Base-by-base conservation (phyloP, 768 basidiomycete species). In the Rhodotorula toruloides region DNA sequence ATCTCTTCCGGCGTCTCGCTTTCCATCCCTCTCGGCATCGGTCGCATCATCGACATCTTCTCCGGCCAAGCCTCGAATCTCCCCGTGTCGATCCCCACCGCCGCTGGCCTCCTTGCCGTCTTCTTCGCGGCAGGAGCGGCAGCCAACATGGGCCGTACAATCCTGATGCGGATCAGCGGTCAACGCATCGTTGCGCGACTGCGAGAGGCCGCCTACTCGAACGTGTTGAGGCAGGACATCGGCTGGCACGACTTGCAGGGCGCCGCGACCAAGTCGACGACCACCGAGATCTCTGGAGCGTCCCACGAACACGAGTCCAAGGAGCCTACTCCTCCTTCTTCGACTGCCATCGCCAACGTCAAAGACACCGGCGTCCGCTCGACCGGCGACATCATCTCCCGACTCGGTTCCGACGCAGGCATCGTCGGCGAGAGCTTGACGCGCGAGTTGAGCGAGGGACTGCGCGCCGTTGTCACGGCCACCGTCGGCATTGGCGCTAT, bases 401-500 rank as follows among this genome's bases (percentile, higher is more conserved):
- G 94, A 61, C 81, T 98, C 39, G 91, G 89, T 63, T 87, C 87
- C 1, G 94, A 99, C 76, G 89, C 90, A 11, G 89, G 85, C 71
- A 89, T 98, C 70, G 89, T 98, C 47, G 94, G 94, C 22, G 73
- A 79, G 48, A 77, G 76, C 31, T 76, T 83, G 22, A 82, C 82
- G 10, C 76, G 77, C 49, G 82, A 83, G 64, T 70, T 83, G 53
- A 79, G 78, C 55, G 82, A 83, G 72, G 82, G 81, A 0, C 71
- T 82, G 42, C 68, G 81, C 53, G 89, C 93, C 0, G 77, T 91
- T 40, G 89, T 97, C 40, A 93, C 94, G 82, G 90, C 91, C 39
- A 85, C 87, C n/a, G 92, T 91, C 71, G 94, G 94, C 89, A 91
- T 97, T 68, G 90, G 88, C 52, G 90, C 91, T 47, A 99, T 97